Conservation (phyloP, 257 asterid genomes). For the Nicotiana obtusifolia region DNA sequence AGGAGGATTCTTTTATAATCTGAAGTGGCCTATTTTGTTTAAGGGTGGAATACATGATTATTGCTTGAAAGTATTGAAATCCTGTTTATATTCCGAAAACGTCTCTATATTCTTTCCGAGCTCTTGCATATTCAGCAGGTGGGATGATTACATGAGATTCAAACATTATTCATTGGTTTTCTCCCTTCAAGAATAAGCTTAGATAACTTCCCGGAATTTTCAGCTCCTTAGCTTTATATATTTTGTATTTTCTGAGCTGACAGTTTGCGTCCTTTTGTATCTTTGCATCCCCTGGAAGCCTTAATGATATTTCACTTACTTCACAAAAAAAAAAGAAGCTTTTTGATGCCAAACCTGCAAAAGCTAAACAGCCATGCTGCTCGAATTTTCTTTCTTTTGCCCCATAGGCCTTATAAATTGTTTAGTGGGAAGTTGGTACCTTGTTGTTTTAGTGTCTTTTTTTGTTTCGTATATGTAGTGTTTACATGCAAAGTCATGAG, state of each 20-base stretch:
- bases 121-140: too few relatives aligned
- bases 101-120: too few relatives aligned
- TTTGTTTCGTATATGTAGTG: background rate
- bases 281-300: background rate
- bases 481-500: background rate
- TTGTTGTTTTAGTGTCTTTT: background rate
- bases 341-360: background rate
- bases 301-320: background rate
- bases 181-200: background rate
- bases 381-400: background rate
- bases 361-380: background rate
- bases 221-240: conserved; percentile 5
- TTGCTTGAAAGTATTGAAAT: background rate
- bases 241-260: background rate
- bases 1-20: background rate
- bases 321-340: background rate
- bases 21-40: background rate
- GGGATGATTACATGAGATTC: background rate
- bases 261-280: background rate
- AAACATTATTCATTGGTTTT: background rate
- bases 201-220: background rate
- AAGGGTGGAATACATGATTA: background rate
- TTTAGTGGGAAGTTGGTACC: background rate
- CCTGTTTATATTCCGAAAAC: background rate
- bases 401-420: background rate